These are phyloP conservation scores for Hypericum perforatum DNA, from an alignment of 345 rosid genomes.

Conservation along the genomic window DNA sequence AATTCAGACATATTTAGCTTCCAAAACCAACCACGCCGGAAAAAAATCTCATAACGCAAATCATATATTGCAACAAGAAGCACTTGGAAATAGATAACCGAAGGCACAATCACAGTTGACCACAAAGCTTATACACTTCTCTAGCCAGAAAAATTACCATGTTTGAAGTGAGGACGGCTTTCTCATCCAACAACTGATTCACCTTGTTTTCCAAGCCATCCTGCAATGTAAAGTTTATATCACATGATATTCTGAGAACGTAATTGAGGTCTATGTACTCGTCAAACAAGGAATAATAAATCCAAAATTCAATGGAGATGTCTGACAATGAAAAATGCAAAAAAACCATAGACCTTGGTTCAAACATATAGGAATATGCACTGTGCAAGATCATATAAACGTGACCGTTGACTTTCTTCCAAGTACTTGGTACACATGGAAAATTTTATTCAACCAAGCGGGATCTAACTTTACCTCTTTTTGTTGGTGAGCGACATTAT, in stretches of 20 bases:
- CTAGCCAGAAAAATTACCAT: constrained; percentile 28
- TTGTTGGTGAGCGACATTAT: constrained; percentile 6
- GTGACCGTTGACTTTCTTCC: no score
- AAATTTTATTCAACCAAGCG: no score
- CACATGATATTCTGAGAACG: constrained; percentile 13
- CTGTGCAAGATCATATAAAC: no score
- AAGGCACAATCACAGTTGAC: not conserved
- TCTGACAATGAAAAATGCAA: no score
- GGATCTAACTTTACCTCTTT: constrained; percentile 10
- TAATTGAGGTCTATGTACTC: no score
- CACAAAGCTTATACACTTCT: not conserved
- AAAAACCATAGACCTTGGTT: no score
- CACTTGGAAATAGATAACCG: constrained; percentile 9
- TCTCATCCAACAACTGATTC: constrained; percentile 32
- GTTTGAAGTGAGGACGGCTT: constrained; percentile 30
- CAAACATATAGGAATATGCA: no score
- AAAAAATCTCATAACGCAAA: not conserved
- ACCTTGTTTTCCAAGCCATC: constrained; percentile 42
- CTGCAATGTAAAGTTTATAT: constrained; percentile 27
- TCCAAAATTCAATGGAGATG: no score
- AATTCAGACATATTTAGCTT: constrained; percentile 8
- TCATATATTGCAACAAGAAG: not conserved
- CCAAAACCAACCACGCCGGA: no score
- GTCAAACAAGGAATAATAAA: no score
- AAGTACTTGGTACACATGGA: no score